phyloP scores from a whole-genome alignment of 352 stramenopile species.

The Phytophthora megakarya region DNA sequence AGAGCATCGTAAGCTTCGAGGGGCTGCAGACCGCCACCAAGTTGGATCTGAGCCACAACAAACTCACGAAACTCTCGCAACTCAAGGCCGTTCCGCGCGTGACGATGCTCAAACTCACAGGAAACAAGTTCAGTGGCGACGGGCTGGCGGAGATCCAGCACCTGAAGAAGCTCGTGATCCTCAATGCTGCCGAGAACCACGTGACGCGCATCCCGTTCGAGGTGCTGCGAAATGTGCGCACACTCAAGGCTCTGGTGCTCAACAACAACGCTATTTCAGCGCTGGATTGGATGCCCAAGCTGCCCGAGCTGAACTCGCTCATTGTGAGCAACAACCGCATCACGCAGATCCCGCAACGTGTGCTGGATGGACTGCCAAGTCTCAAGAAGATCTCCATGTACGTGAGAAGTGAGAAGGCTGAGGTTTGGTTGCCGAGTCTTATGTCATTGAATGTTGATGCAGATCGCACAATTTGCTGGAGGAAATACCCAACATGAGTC shows the following conservation, averaged over 20 bases:
- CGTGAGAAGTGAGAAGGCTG: slow-evolving; percentile 5
- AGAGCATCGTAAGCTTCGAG: slow-evolving; percentile 78
- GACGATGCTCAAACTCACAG: slow-evolving; percentile 83
- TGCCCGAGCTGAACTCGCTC: slow-evolving; percentile 82
- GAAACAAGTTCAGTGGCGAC: slow-evolving; percentile 79
- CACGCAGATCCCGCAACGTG: slow-evolving; percentile 57
- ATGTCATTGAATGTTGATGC: slow-evolving; percentile 14
- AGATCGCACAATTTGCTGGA: slow-evolving; percentile 83
- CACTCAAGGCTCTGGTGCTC: slow-evolving; percentile 82
- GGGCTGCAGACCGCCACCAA: slow-evolving; percentile 67
- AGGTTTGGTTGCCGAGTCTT: not conserved
- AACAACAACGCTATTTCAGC: slow-evolving; percentile 87
- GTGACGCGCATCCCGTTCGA: slow-evolving; percentile 74
- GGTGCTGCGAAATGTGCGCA: slow-evolving; percentile 65
- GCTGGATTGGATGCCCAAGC: slow-evolving; percentile 82
- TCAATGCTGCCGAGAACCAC: slow-evolving; percentile 80
- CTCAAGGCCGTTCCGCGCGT: slow-evolving; percentile 60
- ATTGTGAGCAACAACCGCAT: slow-evolving; percentile 89
- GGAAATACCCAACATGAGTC: slow-evolving; percentile 71
- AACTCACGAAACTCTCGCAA: slow-evolving; percentile 81
- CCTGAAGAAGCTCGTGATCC: slow-evolving; percentile 81
- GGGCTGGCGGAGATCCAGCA: slow-evolving; percentile 70
- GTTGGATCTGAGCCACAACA: slow-evolving; percentile 85
- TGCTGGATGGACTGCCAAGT: slow-evolving; percentile 67
- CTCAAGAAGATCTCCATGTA: slow-evolving; percentile 89